Conservation (phyloP, 495 filamentous ascomycete species). For the Hyaloscypha hepaticicola region DNA sequence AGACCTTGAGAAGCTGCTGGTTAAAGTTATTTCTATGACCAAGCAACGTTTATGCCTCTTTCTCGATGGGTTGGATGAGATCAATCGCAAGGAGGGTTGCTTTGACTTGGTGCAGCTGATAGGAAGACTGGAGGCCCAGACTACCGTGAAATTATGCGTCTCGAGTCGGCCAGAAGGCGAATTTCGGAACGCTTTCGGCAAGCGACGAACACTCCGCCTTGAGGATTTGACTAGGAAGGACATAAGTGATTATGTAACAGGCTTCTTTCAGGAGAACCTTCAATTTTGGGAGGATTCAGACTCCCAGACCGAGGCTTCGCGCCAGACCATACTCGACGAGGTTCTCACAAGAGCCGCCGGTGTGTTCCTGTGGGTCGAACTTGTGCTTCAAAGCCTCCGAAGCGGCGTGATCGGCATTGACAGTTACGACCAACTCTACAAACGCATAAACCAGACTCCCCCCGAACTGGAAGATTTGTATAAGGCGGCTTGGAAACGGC, state of each 20-base stretch:
- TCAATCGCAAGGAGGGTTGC: slow-evolving; percentile 23
- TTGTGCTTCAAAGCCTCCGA: slow-evolving; percentile 4
- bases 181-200: slow-evolving; percentile 25
- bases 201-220: not conserved
- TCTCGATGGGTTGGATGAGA: slow-evolving; percentile 41
- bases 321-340: not conserved
- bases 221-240: slow-evolving; percentile 17
- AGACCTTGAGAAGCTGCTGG: not conserved
- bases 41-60: slow-evolving; percentile 23
- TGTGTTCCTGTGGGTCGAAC: slow-evolving; percentile 22
- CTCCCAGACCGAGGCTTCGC: not conserved
- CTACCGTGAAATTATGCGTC: slow-evolving; percentile 36
- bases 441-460: slow-evolving; percentile 4
- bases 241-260: slow-evolving; percentile 7
- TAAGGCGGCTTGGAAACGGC: slow-evolving; percentile 1
- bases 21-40: not conserved
- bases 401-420: slow-evolving; percentile 1
- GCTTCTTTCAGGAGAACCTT: not conserved
- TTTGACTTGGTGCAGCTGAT: slow-evolving; percentile 25
- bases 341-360: slow-evolving; percentile 6
- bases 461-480: slow-evolving; percentile 10
- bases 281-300: not conserved
- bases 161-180: slow-evolving; percentile 34
- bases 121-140: not conserved
- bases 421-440: not conserved